Base-by-base conservation (phyloP, 306 rosid genomes). In the Gastrolobium villosum region DNA sequence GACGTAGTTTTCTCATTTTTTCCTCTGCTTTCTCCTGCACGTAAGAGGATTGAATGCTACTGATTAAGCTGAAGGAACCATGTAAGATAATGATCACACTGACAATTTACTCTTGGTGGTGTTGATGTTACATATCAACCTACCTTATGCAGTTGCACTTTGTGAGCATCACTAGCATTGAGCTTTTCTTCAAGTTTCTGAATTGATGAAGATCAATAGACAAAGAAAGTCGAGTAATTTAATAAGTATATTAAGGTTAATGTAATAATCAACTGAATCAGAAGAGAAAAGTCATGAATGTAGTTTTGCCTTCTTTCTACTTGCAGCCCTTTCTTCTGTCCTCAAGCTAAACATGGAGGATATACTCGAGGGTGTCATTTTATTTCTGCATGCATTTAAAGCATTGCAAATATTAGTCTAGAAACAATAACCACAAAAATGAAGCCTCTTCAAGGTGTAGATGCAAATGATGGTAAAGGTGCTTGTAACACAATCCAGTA, bases 261-360 rank as follows among this genome's bases (percentile, higher is more conserved):
- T 44, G 34, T 52, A 62, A 56, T 11, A 37, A 13, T 15, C 10
- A 7, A 63, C 13, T 34, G 28, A 14, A 46, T 46, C 10, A 57
- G 61, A 65, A 69, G 30, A n/a, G 53, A 48, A 68, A 53, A 44
- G 14, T 34, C 74, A 48, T 8, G 52, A 28, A 41, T 43, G 75
- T 79, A 56, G n/a, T 6, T 77, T 78, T 89, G 85, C 97, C 96
- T 86, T 85, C 74, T 90, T 90, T 89, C 94, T 87, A 62, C 83
- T 89, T 39, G 86, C 85, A 44, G 87, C 86, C 68, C 86, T 86
- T 67, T 90, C 96, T 41, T 90, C 96, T 2, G 91, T 92, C 76
- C 87, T 84, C 81, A 89, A 81, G 81, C 82, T 71, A 73, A 89
- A 86, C 10, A 92, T 79, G 30, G 91, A 82, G 14, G 89, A 83